These are phyloP conservation scores for Nigrospora sphaerica DNA, from an alignment of 2,329 filamentous ascomycete genomes.

Conservation along the genomic window DNA sequence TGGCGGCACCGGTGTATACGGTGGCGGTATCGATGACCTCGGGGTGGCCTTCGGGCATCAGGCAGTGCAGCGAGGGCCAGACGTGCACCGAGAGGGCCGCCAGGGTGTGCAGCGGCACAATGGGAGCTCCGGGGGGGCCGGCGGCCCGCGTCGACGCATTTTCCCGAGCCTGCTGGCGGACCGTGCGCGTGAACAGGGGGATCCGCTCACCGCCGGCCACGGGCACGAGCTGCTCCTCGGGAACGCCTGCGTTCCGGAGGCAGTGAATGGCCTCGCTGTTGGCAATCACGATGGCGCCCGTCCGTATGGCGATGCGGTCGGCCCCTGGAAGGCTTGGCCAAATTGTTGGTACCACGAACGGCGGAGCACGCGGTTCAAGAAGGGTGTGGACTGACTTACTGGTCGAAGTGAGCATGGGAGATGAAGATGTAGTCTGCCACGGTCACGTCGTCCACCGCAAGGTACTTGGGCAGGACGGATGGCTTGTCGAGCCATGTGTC, in stretches of 20 bases:
- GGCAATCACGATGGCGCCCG: conserved; percentile 13
- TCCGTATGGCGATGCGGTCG: conserved; percentile 16
- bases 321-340: conserved; percentile 14
- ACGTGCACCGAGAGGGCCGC: conserved; percentile 10
- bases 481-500: conserved; percentile 10
- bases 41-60: conserved; percentile 12
- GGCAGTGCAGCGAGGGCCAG: conserved; percentile 15
- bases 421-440: conserved; percentile 18
- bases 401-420: conserved; percentile 16
- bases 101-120: not conserved
- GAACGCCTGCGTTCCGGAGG: conserved; percentile 12
- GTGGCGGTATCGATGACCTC: conserved; percentile 9
- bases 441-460: conserved; percentile 10
- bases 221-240: conserved; percentile 12
- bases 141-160: not conserved
- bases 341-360: no score
- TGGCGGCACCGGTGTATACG: conserved; percentile 6
- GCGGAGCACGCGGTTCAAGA: no score
- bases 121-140: not conserved
- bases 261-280: conserved; percentile 16
- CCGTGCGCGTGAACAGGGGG: conserved; percentile 11
- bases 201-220: conserved; percentile 15
- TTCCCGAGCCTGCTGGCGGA: not conserved
- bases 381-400: conserved; percentile 3
- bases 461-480: conserved; percentile 3